Evolutionary conservation across 768 basidiomycete species (phyloP), one percentile per base, ranked within the genome.

Genomic region (Antrodiella citrinella): DNA sequence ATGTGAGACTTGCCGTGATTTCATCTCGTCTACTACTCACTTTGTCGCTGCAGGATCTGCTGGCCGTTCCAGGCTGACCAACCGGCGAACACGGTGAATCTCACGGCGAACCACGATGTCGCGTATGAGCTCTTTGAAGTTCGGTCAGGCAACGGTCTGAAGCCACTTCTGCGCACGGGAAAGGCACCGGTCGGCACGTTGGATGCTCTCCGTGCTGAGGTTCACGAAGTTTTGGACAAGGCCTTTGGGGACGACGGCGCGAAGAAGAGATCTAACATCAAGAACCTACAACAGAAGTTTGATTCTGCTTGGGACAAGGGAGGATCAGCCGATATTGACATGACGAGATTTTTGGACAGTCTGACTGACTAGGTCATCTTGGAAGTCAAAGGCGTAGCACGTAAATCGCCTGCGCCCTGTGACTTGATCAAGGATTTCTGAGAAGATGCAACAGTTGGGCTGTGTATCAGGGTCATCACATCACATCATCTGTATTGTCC

Each of bases 61-160:
- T 64, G 63, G 63, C 63, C 63, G 1, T 57, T 59, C 48, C 23
- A 40, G 20, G 59, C 51, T 5, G 61, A 64, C 44, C 61, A 64
- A 47, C 56, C 61, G 2, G 19, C 46, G n/a, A 62, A 62, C 51
- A 48, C 56, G 4, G 45, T 59, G 11, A 49, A 57, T 24, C 46
- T 60, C 18, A 26, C 51, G 10, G 24, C 48, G 13, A 50, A 46
- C 18, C 51, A 54, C 39, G 23, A 55, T 19, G 44, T 54, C 19
- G 60, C 56, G 7, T 58, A 54, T 42, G 60, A 59, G 42, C 41
- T 59, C 5, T 21, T 58, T n/a, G 59, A 60, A 43, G 57, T 60
- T 10, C 54, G 58, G 9, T 55, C 49, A 5, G 57, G 55, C 48
- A 40, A 26, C 3, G 56, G 52, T 5, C 49, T 56, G 12, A 51